These are phyloP conservation scores for Suillus subluteus DNA, from an alignment of 768 basidiomycete genomes.

Conservation along the genomic window DNA sequence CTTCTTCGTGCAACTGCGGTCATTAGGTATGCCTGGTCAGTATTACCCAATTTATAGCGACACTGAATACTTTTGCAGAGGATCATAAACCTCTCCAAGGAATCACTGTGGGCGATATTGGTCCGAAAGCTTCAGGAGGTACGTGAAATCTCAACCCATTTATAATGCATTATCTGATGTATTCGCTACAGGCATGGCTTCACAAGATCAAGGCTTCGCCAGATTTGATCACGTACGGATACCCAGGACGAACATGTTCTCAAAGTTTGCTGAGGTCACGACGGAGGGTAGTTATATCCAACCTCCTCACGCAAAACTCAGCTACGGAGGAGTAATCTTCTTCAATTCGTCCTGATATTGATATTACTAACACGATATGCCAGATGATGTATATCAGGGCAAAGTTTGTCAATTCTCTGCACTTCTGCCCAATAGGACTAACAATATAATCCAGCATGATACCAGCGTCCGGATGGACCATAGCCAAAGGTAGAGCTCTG, in stretches of 20 bases:
- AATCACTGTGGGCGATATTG: conserved; percentile 72
- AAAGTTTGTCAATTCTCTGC: conserved; percentile 38
- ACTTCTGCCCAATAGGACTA: background rate
- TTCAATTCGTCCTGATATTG: background rate
- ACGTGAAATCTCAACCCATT: background rate
- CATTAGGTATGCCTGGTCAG: conserved; percentile 46
- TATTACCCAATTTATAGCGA: background rate
- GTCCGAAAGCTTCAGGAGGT: conserved; percentile 40
- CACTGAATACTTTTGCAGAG: conserved; percentile 40
- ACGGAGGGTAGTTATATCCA: conserved; percentile 63
- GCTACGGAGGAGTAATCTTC: conserved; percentile 69
- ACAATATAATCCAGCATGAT: conserved; percentile 55
- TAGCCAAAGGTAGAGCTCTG: conserved; percentile 57
- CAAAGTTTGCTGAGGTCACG: conserved; percentile 72
- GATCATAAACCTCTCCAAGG: conserved; percentile 64
- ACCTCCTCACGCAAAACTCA: conserved; percentile 74
- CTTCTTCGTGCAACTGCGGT: conserved; percentile 73
- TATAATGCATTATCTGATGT: background rate
- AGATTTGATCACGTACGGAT: conserved; percentile 68
- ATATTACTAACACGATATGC: background rate
- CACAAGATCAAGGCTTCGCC: conserved; percentile 71
- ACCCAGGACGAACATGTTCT: conserved; percentile 73
- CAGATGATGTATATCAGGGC: conserved; percentile 80
- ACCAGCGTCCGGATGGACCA: conserved; percentile 58
- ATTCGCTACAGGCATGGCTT: conserved; percentile 45